Evolutionary conservation across 176 grass and related monocot genomes (phyloP), one percentile per base, ranked within the genome.

Genomic region (Avena sativa): DNA sequence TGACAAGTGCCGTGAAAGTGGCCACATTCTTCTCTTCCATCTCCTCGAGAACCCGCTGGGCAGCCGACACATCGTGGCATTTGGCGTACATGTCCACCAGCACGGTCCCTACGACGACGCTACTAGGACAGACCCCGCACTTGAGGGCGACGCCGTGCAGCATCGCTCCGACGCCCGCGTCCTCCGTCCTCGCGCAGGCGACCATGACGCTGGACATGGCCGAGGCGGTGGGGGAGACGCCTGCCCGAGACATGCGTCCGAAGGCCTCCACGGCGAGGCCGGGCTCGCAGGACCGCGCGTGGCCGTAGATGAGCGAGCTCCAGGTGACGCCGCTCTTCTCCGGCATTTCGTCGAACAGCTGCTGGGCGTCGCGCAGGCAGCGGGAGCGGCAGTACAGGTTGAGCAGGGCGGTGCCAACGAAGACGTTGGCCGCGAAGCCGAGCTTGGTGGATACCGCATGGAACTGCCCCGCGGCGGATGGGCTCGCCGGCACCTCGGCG

Each of bases 281-380:
- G 1, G 83, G 73, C 0, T 19, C 55, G 5, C 17, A 8, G 12
- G 19, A 66, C 44, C 9, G 83, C 47, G 73, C 60, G 43, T 78
- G 83, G 48, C 65, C 66, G 40, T 61, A 13, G 51, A 80, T 71
- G 77, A 80, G 64, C 16, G 72, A 62, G 70, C 68, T 79, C 84
- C 89, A 90, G 64, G 84, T 83, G 79, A 90, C 64, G 9, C 47
- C 20, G 63, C 3, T 90, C 62, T 52, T 72, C 2, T 12, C 2
- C 0, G 89, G 64, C 79, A 90, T 90, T 90, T 86, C 78, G 62
- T 90, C 84, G 84, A 90, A 90, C 84, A 86, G 51, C 11, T 71
- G 71, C 6, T 47, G 61, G 4, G 89, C 89, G 6, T 43, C 34
- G 0, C 1, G 15, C 9, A 25, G 47, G 28, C 51, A 13, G 26